phyloP scores from a whole-genome alignment of 2,329 filamentous ascomycete genomes.

The Cordyceps javanica region DNA sequence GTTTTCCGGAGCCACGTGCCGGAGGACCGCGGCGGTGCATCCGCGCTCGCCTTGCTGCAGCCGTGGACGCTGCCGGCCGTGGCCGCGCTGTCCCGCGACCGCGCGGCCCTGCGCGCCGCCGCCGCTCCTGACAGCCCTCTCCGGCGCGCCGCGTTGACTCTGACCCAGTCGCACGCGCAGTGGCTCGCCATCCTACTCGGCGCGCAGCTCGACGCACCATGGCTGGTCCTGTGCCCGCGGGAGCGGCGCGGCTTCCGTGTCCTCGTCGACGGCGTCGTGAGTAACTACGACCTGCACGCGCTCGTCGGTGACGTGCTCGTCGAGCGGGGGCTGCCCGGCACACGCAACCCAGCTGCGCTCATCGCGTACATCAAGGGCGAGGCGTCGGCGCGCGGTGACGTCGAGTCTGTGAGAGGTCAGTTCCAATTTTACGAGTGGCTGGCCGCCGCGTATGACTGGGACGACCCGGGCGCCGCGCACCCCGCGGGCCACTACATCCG shows the following conservation, averaged over 20 bases:
- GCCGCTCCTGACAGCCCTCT: neutral
- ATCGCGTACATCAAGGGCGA: constrained; percentile 3
- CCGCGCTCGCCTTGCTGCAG: constrained; percentile 7
- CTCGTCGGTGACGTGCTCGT: constrained; percentile 6
- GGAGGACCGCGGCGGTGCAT: neutral
- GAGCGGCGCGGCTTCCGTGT: constrained; percentile 1
- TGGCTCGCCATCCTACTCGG: constrained; percentile 5
- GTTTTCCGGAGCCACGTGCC: neutral
- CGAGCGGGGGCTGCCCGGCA: neutral
- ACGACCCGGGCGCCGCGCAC: neutral
- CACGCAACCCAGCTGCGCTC: neutral
- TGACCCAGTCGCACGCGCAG: neutral
- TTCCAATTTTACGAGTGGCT: constrained; percentile 11
- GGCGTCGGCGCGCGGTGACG: neutral
- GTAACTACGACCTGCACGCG: constrained; percentile 8
- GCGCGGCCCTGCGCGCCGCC: neutral
- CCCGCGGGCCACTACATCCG: neutral
- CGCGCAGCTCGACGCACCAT: constrained; percentile 1
- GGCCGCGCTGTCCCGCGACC: neutral
- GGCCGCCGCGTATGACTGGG: constrained; percentile 4
- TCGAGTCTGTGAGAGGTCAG: neutral
- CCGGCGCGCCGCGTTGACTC: neutral
- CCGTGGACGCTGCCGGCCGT: constrained; percentile 7
- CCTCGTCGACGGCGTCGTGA: constrained; percentile 9
- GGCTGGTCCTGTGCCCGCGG: neutral